phyloP scores from a whole-genome alignment of 768 basidiomycete species.

The Floccularia luteovirens region DNA sequence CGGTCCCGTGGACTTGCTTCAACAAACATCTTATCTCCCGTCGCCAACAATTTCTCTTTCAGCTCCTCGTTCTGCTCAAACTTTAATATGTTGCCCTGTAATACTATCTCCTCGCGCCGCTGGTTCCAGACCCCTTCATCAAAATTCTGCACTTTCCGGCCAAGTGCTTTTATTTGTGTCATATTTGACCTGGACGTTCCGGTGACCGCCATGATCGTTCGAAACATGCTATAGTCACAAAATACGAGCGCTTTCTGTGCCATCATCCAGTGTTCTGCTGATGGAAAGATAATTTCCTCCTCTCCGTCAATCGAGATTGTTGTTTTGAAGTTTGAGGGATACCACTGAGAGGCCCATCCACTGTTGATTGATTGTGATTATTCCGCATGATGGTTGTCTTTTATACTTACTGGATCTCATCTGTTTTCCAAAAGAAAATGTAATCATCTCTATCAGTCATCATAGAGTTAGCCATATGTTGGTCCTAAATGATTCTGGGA shows the following conservation, averaged over 20 bases:
- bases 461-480: too few species aligned
- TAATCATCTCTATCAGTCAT: conserved; percentile 23
- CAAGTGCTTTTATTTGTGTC: conserved; percentile 43
- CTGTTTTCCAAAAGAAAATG: conserved; percentile 38
- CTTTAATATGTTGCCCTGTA: conserved; percentile 47
- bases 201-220: conserved; percentile 29
- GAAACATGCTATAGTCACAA: conserved; percentile 31
- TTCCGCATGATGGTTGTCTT: not conserved
- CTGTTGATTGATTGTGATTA: conserved; percentile 12
- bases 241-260: conserved; percentile 53
- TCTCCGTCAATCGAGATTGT: conserved; percentile 19
- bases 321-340: conserved; percentile 35
- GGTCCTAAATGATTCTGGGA: not conserved
- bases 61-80: conserved; percentile 41
- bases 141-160: conserved; percentile 40
- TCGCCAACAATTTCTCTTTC: conserved; percentile 31
- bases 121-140: conserved; percentile 39
- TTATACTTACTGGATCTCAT: conserved; percentile 29
- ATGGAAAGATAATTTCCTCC: conserved; percentile 29
- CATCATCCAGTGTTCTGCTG: conserved; percentile 68
- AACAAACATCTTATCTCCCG: conserved; percentile 38
- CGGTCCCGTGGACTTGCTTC: conserved; percentile 54
- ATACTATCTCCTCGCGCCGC: conserved; percentile 39
- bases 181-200: conserved; percentile 25
- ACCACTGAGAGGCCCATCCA: conserved; percentile 47